These are phyloP conservation scores for Suhomyces faveliae DNA, from an alignment of 805 yeast species.

Conservation along the genomic window DNA sequence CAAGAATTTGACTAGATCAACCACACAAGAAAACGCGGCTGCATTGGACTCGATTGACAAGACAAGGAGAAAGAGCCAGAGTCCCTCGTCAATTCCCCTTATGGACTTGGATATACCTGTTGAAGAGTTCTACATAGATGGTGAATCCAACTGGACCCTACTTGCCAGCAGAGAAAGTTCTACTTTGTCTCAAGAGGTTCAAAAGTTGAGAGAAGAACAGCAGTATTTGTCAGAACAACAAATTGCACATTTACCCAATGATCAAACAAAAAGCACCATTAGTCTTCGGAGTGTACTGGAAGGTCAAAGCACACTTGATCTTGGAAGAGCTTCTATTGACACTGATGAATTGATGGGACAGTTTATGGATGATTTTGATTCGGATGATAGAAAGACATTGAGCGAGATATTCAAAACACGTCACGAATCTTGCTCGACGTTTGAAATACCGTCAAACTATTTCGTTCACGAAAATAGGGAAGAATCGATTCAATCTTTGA, in stretches of 20 bases:
- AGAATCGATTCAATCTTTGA: conserved; percentile 23
- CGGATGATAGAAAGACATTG: background rate
- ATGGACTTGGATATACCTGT: conserved; percentile 9
- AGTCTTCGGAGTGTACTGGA: conserved; percentile 1
- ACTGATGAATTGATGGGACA: conserved; percentile 2
- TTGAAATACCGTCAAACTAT: conserved; percentile 13
- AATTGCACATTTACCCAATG: background rate
- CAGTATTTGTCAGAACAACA: too few species aligned
- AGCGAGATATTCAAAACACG: conserved; percentile 4
- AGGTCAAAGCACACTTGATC: conserved; percentile 2
- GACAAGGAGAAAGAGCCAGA: background rate
- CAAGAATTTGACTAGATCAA: background rate
- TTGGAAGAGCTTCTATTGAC: background rate
- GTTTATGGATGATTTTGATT: conserved; percentile 1
- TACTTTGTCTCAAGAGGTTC: conserved; percentile 22
- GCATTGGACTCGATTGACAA: conserved; percentile 8
- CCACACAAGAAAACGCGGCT: conserved; percentile 3
- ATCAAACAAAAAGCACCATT: conserved; percentile 1
- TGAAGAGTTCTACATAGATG: conserved; percentile 18
- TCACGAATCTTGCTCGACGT: conserved; percentile 8
- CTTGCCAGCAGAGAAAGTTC: conserved; percentile 25
- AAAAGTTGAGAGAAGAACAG: conserved; percentile 18
- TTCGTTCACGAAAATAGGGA: conserved; percentile 11
- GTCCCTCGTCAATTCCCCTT: conserved; percentile 2
- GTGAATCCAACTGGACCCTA: conserved; percentile 22